Percentiles rank a stretch among this genome's conserved stretches.
Evolutionary conservation across 2,329 filamentous ascomycete species (phyloP).

Genomic region (Fusarium multiceps): DNA sequence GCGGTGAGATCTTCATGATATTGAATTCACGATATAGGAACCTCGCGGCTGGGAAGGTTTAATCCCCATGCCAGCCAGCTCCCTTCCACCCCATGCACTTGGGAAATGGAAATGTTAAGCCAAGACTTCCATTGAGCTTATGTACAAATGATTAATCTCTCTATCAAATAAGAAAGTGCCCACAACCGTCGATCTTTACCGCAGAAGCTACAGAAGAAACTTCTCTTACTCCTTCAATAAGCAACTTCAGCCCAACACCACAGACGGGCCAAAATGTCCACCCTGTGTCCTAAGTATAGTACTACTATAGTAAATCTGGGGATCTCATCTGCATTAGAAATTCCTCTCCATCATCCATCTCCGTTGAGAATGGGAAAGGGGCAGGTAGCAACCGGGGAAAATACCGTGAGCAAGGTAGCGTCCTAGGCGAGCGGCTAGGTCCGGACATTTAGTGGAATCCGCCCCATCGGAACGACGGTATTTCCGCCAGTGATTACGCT

Average conservation of each 20-base stretch:
- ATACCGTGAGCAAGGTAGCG: background rate
- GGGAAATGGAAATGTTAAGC: background rate
- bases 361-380: background rate
- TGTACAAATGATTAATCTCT: background rate
- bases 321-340: background rate
- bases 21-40: background rate
- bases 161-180: background rate
- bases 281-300: background rate
- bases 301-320: background rate
- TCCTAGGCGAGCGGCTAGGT: background rate
- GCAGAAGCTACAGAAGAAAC: background rate
- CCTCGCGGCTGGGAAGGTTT: background rate
- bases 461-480: background rate
- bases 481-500: conserved; percentile 1
- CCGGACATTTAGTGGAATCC: background rate
- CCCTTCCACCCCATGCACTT: background rate
- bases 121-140: background rate
- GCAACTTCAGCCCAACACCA: background rate
- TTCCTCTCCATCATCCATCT: background rate
- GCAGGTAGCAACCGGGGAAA: background rate
- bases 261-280: background rate
- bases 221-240: background rate
- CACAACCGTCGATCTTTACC: background rate
- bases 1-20: background rate
- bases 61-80: background rate